Percentiles rank a stretch among this genome's conserved stretches.
Evolutionary conservation across 768 basidiomycete species (phyloP).

Genomic region (Leccinum longicurvipes): DNA sequence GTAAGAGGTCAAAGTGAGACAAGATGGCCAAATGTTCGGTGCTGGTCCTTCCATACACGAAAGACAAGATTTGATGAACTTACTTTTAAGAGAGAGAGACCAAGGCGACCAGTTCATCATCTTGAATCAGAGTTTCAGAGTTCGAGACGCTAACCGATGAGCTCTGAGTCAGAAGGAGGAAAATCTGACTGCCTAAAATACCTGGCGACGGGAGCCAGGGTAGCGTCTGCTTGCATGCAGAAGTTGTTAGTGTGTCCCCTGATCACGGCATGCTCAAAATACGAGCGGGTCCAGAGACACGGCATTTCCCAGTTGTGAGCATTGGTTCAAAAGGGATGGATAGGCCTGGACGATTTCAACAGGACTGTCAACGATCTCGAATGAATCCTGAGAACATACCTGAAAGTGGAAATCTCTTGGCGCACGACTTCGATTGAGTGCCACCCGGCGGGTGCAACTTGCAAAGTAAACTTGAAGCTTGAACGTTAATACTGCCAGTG

Average conservation of each 20-base stretch:
- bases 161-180: neutral
- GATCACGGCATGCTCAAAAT: slow-evolving; percentile 7
- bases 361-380: neutral
- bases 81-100: slow-evolving; percentile 16
- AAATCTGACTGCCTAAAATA: neutral
- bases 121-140: neutral
- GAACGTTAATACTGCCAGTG: no score
- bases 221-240: neutral
- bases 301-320: neutral
- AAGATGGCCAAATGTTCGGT: neutral
- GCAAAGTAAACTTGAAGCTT: no score
- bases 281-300: neutral
- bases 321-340: neutral
- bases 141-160: neutral
- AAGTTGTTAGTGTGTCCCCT: neutral
- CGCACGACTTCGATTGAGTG: neutral
- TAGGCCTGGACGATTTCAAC: neutral
- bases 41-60: neutral
- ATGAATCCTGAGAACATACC: no score
- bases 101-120: slow-evolving; percentile 4
- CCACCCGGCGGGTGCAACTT: no score
- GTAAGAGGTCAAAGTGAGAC: neutral
- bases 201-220: neutral
- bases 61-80: neutral
- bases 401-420: neutral